phyloP scores from a whole-genome alignment of 2,329 filamentous ascomycete species.

The Colletotrichum somersetense region DNA sequence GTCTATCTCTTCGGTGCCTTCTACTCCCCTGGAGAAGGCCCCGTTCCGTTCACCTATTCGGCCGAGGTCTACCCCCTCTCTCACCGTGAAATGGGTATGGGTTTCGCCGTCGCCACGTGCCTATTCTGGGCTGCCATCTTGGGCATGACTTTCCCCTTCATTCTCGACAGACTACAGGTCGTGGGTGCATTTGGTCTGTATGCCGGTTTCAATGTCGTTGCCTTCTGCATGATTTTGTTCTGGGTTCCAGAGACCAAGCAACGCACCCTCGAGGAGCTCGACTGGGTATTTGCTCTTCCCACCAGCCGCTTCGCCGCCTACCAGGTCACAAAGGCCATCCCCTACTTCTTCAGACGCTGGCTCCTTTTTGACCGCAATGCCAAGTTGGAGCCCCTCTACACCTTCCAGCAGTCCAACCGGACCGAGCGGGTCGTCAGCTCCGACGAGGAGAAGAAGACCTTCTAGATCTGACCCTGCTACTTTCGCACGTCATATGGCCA shows the following conservation, averaged over 20 bases:
- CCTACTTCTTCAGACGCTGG: constrained; percentile 50
- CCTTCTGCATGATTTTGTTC: constrained; percentile 68
- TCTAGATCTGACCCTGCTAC: background rate
- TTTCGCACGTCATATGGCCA: background rate
- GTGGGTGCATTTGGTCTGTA: constrained; percentile 63
- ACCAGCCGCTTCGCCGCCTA: constrained; percentile 50
- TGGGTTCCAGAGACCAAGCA: constrained; percentile 72
- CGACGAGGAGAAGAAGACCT: constrained; percentile 39
- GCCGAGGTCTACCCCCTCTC: constrained; percentile 79
- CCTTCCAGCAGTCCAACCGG: constrained; percentile 47
- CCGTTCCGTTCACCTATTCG: constrained; percentile 76
- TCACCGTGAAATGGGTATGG: constrained; percentile 80
- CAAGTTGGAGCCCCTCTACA: constrained; percentile 57
- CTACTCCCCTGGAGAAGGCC: constrained; percentile 65
- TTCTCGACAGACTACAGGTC: constrained; percentile 60
- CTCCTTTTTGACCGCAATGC: constrained; percentile 49
- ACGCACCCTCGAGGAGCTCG: constrained; percentile 62
- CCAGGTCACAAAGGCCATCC: constrained; percentile 50
- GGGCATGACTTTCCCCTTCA: constrained; percentile 73
- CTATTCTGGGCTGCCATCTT: constrained; percentile 71
- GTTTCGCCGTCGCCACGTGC: constrained; percentile 75
- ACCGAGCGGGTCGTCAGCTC: constrained; percentile 24
- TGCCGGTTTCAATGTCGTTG: constrained; percentile 67
- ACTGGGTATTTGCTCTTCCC: constrained; percentile 54
- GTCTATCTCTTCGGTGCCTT: constrained; percentile 48